Percentiles rank a stretch among this genome's conserved stretches.
phyloP scores from a whole-genome alignment of 2,329 filamentous ascomycete genomes.

The Alternaria arborescens region DNA sequence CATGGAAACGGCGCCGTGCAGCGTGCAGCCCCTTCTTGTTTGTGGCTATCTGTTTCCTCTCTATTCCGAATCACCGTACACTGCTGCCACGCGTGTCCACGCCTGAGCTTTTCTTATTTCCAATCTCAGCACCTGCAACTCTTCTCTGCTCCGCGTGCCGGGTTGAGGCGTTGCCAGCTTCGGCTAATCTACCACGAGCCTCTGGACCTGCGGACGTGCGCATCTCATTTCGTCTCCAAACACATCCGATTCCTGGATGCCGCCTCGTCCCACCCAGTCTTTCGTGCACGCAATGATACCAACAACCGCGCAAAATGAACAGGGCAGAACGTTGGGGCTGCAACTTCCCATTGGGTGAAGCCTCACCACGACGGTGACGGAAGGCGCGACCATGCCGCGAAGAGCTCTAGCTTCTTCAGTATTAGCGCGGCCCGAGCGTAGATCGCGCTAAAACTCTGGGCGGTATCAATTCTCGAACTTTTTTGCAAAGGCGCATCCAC shows the following conservation, averaged over 20 bases:
- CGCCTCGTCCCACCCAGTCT: not conserved
- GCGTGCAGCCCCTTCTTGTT: slow-evolving; percentile 16
- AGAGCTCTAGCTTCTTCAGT: slow-evolving; percentile 10
- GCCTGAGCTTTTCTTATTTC: slow-evolving; percentile 14
- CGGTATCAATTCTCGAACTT: slow-evolving; percentile 38
- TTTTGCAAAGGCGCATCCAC: slow-evolving; percentile 24
- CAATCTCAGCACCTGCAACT: slow-evolving; percentile 9
- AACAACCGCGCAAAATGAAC: slow-evolving; percentile 14
- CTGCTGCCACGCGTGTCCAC: not conserved
- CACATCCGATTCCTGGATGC: not conserved
- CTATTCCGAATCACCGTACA: not conserved
- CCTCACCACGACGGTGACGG: slow-evolving; percentile 29
- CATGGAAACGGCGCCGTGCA: slow-evolving; percentile 18
- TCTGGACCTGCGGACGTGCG: slow-evolving; percentile 2
- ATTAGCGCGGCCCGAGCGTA: slow-evolving; percentile 20
- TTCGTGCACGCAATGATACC: slow-evolving; percentile 10
- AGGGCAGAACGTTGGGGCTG: slow-evolving; percentile 21
- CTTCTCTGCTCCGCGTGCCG: slow-evolving; percentile 24
- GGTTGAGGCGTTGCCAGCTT: slow-evolving; percentile 27
- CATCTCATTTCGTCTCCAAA: not conserved
- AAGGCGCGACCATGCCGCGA: slow-evolving; percentile 30
- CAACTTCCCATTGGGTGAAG: slow-evolving; percentile 29
- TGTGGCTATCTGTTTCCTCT: not conserved
- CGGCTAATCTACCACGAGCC: slow-evolving; percentile 25
- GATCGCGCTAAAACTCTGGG: slow-evolving; percentile 33